Conservation (phyloP, 768 basidiomycete species). For the Naganishia kalamii region DNA sequence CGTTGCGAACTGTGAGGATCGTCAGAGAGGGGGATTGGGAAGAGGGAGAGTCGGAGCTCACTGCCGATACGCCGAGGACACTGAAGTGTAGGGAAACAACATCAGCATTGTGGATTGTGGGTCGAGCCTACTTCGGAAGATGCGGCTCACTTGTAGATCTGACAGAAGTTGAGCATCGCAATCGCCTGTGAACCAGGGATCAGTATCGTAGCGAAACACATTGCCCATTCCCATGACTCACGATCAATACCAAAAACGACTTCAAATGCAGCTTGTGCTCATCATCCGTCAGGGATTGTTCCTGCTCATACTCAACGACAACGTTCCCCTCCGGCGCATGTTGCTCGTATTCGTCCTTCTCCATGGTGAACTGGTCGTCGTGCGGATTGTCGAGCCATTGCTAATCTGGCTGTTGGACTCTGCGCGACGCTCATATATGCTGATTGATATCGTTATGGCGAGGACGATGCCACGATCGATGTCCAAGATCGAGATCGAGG, state of each 20-base stretch:
- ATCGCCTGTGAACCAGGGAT: not conserved
- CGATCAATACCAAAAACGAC: not conserved
- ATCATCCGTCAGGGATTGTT: not conserved
- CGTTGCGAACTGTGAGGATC: not conserved
- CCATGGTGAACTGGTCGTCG: no score
- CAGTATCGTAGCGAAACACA: not conserved
- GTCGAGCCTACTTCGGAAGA: not conserved
- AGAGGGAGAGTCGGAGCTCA: not conserved
- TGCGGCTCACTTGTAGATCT: not conserved
- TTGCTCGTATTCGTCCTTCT: no score
- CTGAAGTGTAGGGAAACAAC: not conserved
- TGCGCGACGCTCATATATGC: no score
- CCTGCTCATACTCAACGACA: no score
- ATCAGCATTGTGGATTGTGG: not conserved
- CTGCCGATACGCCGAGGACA: not conserved
- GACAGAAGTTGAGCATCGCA: not conserved
- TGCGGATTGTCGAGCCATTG: no score
- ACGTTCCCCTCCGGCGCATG: no score
- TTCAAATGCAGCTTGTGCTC: not conserved
- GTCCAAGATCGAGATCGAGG: no score
- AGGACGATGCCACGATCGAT: no score
- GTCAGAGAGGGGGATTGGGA: not conserved
- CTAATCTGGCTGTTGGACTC: no score
- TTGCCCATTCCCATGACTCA: not conserved
- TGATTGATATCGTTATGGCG: no score